These are phyloP conservation scores for Gomphus sp. DNA, from an alignment of 1,284 basidiomycete genomes.

Conservation along the genomic window DNA sequence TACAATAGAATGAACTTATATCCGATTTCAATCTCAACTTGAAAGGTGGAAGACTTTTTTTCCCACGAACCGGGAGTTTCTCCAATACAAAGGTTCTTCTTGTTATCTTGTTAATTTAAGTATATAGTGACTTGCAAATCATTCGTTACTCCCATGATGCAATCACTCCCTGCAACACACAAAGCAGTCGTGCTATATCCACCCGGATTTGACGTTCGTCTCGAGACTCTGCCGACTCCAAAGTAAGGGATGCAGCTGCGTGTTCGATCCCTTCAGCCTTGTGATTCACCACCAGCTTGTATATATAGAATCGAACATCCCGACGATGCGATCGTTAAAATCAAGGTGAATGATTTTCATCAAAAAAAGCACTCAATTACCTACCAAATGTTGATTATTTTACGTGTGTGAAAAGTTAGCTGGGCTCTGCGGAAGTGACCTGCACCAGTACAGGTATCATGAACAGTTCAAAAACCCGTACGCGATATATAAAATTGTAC, in stretches of 20 bases:
- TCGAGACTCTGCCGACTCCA: slow-evolving; percentile 50
- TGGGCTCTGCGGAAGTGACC: slow-evolving; percentile 75
- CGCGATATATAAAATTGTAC: slow-evolving; percentile 11
- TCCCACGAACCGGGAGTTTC: too few relatives aligned
- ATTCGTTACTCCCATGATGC: slow-evolving; percentile 2
- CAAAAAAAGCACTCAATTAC: background rate
- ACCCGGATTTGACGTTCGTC: slow-evolving; percentile 56
- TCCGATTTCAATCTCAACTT: too few relatives aligned
- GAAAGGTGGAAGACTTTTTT: too few relatives aligned
- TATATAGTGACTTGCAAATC: too few relatives aligned
- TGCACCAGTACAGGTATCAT: slow-evolving; percentile 69
- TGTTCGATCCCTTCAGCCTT: too few relatives aligned
- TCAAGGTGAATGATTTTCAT: slow-evolving; percentile 37
- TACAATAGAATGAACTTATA: too few relatives aligned
- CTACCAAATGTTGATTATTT: background rate
- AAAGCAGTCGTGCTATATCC: slow-evolving; percentile 54
- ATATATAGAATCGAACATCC: slow-evolving; percentile 50
- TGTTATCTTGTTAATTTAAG: too few relatives aligned
- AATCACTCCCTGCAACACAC: slow-evolving; percentile 20
- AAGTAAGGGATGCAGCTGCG: slow-evolving; percentile 34
- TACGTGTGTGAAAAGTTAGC: slow-evolving; percentile 39
- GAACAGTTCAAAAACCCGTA: slow-evolving; percentile 29
- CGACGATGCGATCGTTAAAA: slow-evolving; percentile 69
- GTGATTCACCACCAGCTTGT: background rate
- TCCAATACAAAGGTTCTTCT: too few relatives aligned